Conservation (phyloP, 331 rosid species). For the Arachis monticola region DNA sequence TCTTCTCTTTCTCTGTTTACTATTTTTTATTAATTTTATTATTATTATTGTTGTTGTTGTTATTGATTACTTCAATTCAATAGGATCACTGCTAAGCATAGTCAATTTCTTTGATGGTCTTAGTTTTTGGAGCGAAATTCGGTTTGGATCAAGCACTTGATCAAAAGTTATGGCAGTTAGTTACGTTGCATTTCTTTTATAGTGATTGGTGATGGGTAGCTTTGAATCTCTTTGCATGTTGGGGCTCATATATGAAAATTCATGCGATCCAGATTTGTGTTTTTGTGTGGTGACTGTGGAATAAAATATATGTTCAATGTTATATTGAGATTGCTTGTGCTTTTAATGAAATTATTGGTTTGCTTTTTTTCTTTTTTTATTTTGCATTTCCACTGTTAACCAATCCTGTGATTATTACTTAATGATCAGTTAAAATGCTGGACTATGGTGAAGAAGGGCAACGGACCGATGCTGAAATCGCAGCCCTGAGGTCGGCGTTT, state of each 20-base stretch:
- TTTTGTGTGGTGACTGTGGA: too few species aligned
- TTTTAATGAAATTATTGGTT: constrained; percentile 12
- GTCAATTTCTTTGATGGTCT: too few species aligned
- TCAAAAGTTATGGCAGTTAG: too few species aligned
- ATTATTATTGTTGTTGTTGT: too few species aligned
- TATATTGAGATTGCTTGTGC: constrained; percentile 4
- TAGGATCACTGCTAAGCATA: too few species aligned
- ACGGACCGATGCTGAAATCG: constrained; percentile 82
- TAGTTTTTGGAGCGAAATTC: too few species aligned
- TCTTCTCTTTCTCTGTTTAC: background rate
- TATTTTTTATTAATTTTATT: too few species aligned
- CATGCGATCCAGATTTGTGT: constrained; percentile 53
- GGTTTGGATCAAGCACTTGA: too few species aligned
- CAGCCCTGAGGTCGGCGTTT: constrained; percentile 81
- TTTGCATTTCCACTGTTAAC: constrained; percentile 24
- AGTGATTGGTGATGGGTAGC: constrained; percentile 43
- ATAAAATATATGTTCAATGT: background rate
- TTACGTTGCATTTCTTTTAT: constrained; percentile 3
- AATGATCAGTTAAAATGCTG: constrained; percentile 71
- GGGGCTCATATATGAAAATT: constrained; percentile 54
- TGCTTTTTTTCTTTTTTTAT: background rate
- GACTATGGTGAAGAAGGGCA: constrained; percentile 99
- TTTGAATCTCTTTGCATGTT: constrained; percentile 50
- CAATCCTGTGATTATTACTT: constrained; percentile 33
- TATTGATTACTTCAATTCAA: background rate